Percentiles rank a stretch among this genome's conserved stretches.
phyloP scores from a whole-genome alignment of 805 yeast genomes.

The Candida jianshihensis region DNA sequence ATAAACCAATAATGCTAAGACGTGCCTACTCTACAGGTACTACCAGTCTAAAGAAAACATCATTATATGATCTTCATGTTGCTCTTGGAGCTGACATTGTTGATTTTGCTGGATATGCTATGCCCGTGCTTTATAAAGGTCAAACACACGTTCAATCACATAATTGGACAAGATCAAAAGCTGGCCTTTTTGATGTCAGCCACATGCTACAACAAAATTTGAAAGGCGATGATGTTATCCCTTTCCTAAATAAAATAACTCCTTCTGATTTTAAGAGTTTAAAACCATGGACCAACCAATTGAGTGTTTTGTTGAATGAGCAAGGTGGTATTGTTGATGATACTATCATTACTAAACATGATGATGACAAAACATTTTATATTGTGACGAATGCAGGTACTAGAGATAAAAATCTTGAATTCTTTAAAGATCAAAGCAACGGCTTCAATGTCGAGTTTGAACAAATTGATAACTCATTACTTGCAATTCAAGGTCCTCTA shows the following conservation, averaged over 20 bases:
- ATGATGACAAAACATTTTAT: constrained; percentile 56
- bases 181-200: constrained; percentile 93
- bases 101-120: constrained; percentile 91
- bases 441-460: constrained; percentile 29
- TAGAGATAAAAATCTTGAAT: constrained; percentile 68
- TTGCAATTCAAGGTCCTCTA: constrained; percentile 92
- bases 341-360: constrained; percentile 80
- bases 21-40: constrained; percentile 21
- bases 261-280: constrained; percentile 74
- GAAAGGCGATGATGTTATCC: constrained; percentile 58
- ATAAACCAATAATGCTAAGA: constrained; percentile 14
- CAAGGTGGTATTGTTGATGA: constrained; percentile 90
- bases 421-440: constrained; percentile 47
- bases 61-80: constrained; percentile 74
- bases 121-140: constrained; percentile 87
- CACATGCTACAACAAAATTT: constrained; percentile 93
- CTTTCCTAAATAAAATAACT: constrained; percentile 72
- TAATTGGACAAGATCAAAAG: constrained; percentile 82
- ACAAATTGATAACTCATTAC: constrained; percentile 62
- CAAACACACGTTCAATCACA: constrained; percentile 91
- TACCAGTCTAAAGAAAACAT: constrained; percentile 42
- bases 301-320: constrained; percentile 69
- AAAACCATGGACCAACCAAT: constrained; percentile 53
- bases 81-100: constrained; percentile 84
- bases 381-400: constrained; percentile 97